These are phyloP conservation scores for Tirmania nivea DNA, from an alignment of 495 filamentous ascomycete species.

Conservation along the genomic window DNA sequence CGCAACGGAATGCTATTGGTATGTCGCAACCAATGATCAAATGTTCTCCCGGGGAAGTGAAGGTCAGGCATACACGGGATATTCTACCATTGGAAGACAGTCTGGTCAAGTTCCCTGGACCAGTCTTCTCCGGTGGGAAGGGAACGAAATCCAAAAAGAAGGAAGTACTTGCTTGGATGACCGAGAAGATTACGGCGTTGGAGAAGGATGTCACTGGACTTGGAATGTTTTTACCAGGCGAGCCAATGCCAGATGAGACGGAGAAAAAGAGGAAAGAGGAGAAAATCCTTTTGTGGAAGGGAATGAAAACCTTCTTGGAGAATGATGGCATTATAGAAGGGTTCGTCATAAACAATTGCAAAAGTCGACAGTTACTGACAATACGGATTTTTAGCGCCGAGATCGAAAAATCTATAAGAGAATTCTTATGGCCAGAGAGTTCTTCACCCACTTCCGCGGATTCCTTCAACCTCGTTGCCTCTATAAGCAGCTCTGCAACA, in stretches of 20 bases:
- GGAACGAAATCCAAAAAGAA: constrained; percentile 77
- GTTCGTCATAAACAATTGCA: background rate
- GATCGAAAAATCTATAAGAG: constrained; percentile 50
- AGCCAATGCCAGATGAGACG: constrained; percentile 18
- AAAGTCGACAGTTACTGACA: background rate
- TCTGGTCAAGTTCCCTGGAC: constrained; percentile 68
- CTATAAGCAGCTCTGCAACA: constrained; percentile 6
- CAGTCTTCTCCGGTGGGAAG: constrained; percentile 34
- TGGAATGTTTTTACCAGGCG: constrained; percentile 23
- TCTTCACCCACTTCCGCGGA: constrained; percentile 7
- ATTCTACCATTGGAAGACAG: constrained; percentile 44
- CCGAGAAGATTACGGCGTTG: constrained; percentile 44
- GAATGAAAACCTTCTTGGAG: constrained; percentile 60
- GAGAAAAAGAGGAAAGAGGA: constrained; percentile 53
- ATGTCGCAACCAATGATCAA: constrained; percentile 53
- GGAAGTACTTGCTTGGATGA: constrained; percentile 67
- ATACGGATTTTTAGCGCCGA: constrained; percentile 25
- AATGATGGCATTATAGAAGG: constrained; percentile 65
- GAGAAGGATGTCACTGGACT: constrained; percentile 35
- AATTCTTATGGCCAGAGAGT: constrained; percentile 41
- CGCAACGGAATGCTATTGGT: constrained; percentile 64
- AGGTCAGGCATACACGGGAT: constrained; percentile 45
- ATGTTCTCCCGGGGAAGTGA: constrained; percentile 67
- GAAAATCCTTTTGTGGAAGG: constrained; percentile 69
- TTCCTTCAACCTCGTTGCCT: constrained; percentile 18